These are phyloP conservation scores for Cladochytrium replicatum DNA, from an alignment of 192 early-diverging fungal genomes.

Conservation along the genomic window DNA sequence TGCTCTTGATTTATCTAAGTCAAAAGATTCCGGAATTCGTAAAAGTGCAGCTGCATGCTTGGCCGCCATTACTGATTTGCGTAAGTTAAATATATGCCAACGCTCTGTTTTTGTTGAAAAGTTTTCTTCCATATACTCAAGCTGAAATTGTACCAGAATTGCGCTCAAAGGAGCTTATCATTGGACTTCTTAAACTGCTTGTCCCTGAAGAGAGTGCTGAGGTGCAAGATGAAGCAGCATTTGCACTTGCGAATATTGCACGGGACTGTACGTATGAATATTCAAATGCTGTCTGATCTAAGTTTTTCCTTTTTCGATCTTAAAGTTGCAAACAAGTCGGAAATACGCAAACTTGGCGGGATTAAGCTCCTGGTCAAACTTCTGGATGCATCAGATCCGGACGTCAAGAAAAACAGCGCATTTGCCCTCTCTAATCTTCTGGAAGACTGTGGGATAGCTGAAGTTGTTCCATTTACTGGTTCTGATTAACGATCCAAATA, in stretches of 20 bases:
- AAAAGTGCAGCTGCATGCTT: conserved; percentile 40
- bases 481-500: not conserved
- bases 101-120: no score
- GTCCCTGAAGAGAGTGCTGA: conserved; percentile 30
- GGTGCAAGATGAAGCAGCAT: conserved; percentile 46
- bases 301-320: not conserved
- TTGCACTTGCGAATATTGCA: conserved; percentile 37
- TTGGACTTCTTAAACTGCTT: conserved; percentile 26
- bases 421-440: conserved; percentile 32
- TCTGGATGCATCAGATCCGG: conserved; percentile 40
- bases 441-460: conserved; percentile 35
- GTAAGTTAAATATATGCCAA: conserved; percentile 12
- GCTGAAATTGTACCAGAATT: conserved; percentile 40
- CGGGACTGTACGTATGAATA: conserved; percentile 33
- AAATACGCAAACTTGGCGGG: conserved; percentile 40
- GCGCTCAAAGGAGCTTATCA: conserved; percentile 30
- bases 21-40: conserved; percentile 29
- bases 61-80: conserved; percentile 34
- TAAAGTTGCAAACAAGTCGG: conserved; percentile 40
- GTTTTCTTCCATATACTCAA: conserved; percentile 9
- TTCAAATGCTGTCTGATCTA: not conserved
- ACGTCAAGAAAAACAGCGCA: conserved; percentile 43
- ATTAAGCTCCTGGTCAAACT: conserved; percentile 40
- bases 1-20: conserved; percentile 19
- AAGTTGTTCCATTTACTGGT: not conserved